These are phyloP conservation scores for Penicillium sp. DNA, from an alignment of 2,329 filamentous ascomycete species.

Conservation along the genomic window DNA sequence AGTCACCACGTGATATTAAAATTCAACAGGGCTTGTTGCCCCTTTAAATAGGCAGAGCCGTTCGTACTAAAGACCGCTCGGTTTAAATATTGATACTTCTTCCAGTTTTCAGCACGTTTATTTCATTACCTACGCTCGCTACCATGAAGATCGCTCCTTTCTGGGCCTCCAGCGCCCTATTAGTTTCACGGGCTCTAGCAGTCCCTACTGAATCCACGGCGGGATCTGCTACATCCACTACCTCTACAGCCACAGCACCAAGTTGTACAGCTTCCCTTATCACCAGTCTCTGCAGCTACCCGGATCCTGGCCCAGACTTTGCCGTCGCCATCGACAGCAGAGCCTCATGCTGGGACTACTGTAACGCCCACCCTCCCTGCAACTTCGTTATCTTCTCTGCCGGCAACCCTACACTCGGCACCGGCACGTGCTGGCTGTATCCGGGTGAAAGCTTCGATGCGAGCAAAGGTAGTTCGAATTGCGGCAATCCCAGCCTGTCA, in stretches of 20 bases:
- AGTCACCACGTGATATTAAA: no score
- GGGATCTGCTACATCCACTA: conserved; percentile 17
- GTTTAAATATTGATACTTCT: neutral
- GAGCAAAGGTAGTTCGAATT: conserved; percentile 21
- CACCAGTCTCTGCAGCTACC: conserved; percentile 29
- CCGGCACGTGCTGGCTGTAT: conserved; percentile 32
- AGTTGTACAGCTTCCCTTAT: conserved; percentile 29
- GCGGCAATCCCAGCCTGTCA: conserved; percentile 16
- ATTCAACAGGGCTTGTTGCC: no score
- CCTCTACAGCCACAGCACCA: conserved; percentile 20
- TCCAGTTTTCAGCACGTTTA: neutral
- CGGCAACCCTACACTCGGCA: conserved; percentile 29
- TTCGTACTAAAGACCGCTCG: conserved; percentile 1
- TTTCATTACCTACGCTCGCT: conserved; percentile 14
- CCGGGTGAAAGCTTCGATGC: conserved; percentile 27
- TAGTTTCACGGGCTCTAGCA: conserved; percentile 15
- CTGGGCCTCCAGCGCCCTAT: conserved; percentile 22
- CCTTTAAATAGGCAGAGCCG: neutral
- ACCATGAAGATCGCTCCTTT: conserved; percentile 25
- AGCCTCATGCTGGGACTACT: conserved; percentile 31
- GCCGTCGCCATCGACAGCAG: conserved; percentile 25
- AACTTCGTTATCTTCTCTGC: conserved; percentile 30
- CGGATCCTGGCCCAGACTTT: conserved; percentile 18
- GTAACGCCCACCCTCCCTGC: conserved; percentile 30
- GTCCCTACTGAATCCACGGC: conserved; percentile 15